phyloP scores from a whole-genome alignment of 257 asterid genomes.

The Gentiana dahurica region DNA sequence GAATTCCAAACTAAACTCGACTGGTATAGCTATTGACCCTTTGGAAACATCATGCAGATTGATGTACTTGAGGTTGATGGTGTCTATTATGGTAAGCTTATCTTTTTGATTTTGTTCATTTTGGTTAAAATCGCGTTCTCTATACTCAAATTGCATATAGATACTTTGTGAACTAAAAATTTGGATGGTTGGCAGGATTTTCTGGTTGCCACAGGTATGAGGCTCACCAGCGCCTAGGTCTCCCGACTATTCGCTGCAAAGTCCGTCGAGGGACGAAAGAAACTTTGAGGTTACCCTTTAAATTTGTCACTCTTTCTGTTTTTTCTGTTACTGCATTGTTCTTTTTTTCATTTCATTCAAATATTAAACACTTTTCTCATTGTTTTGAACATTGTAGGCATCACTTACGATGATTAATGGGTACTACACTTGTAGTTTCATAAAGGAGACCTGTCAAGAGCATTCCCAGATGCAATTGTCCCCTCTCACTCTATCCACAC shows the following conservation, averaged over 20 bases:
- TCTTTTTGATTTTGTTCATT: not conserved
- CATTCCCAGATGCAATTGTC: too few relatives aligned
- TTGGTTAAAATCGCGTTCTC: too few relatives aligned
- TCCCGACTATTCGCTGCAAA: conserved; percentile 85
- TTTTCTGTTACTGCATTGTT: not conserved
- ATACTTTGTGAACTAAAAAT: too few relatives aligned
- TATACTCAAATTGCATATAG: too few relatives aligned
- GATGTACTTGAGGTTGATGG: conserved; percentile 98
- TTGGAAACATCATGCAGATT: conserved; percentile 44
- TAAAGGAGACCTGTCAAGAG: too few relatives aligned
- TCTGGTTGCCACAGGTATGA: conserved; percentile 95
- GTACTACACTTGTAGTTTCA: too few relatives aligned
- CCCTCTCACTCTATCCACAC: too few relatives aligned
- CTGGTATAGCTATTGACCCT: too few relatives aligned
- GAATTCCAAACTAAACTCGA: too few relatives aligned
- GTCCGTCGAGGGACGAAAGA: conserved; percentile 94
- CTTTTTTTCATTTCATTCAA: not conserved
- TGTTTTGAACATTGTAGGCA: conserved; percentile 37
- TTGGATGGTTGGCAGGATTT: conserved; percentile 38
- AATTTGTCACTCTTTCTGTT: not conserved
- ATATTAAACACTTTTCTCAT: too few relatives aligned
- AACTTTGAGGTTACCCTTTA: conserved; percentile 50
- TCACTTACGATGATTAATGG: conserved; percentile 31
- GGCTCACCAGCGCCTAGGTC: conserved; percentile 89
- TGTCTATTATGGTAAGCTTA: conserved; percentile 55